These are phyloP conservation scores for Candida sphagnicola DNA, from an alignment of 805 yeast species.

Conservation along the genomic window DNA sequence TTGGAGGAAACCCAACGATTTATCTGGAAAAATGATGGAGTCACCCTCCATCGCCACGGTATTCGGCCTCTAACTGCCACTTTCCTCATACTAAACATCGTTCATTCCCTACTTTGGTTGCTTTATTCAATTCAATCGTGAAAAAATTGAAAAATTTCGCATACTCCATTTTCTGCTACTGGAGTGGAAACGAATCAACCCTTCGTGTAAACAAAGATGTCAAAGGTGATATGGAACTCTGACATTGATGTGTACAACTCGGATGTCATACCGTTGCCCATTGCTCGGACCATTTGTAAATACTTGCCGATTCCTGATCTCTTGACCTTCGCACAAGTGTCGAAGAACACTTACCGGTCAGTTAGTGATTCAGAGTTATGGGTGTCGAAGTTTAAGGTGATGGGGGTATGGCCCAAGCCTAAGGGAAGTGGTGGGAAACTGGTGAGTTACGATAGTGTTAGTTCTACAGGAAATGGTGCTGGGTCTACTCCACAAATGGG, in stretches of 20 bases:
- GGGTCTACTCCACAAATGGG: constrained; percentile 1
- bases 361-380: constrained; percentile 38
- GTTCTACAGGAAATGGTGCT: background rate
- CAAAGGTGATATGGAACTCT: constrained; percentile 43
- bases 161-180: too few species aligned
- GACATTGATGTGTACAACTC: constrained; percentile 43
- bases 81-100: background rate
- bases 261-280: constrained; percentile 33
- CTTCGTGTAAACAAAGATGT: constrained; percentile 31
- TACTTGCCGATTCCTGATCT: constrained; percentile 37
- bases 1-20: background rate
- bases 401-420: constrained; percentile 36
- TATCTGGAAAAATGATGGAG: background rate
- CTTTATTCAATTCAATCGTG: background rate
- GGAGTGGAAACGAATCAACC: too few species aligned
- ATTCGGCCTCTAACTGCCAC: background rate
- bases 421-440: background rate
- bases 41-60: background rate
- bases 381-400: constrained; percentile 29
- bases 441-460: background rate
- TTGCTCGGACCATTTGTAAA: constrained; percentile 31
- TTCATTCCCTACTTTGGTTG: background rate
- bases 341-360: constrained; percentile 33
- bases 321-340: constrained; percentile 33
- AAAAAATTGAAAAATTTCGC: background rate